Evolutionary conservation across 306 rosid genomes (phyloP).

Genomic region (Vachellia collinsii): DNA sequence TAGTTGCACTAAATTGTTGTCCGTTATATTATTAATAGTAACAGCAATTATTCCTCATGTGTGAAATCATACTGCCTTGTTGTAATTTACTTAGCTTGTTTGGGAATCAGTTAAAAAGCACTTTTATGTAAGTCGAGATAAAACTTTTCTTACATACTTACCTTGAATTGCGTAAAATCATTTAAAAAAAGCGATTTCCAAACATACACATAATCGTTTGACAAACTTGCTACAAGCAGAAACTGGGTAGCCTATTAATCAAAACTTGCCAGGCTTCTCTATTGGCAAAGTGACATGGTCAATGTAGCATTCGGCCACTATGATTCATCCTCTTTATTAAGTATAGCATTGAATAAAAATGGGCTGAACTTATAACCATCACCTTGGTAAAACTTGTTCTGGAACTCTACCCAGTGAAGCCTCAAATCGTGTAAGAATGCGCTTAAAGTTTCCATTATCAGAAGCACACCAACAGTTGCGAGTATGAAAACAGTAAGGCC

Average conservation of each 20-base stretch:
- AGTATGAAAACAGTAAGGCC: conserved; percentile 50
- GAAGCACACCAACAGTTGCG: conserved; percentile 60
- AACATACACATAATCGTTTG: background rate
- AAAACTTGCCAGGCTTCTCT: background rate
- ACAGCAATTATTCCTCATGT: conserved; percentile 6
- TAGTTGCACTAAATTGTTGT: background rate
- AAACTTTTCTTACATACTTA: no score
- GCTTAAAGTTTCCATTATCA: conserved; percentile 65
- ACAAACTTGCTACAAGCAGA: background rate
- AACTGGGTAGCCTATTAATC: background rate
- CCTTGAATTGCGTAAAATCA: no score
- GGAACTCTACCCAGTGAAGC: conserved; percentile 76
- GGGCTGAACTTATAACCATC: conserved; percentile 68
- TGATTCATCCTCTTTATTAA: conserved; percentile 45
- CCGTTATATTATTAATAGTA: background rate
- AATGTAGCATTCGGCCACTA: background rate
- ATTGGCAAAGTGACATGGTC: background rate
- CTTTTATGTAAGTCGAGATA: no score
- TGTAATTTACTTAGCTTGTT: no score
- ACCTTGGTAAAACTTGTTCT: conserved; percentile 70
- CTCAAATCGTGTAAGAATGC: conserved; percentile 75
- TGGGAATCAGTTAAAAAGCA: no score
- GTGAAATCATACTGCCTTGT: background rate
- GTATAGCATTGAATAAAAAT: conserved; percentile 45
- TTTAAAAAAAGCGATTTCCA: no score